Evolutionary conservation across 108 stramenopile species (phyloP).

Genomic region (Cyclostephanos tholiformis): DNA sequence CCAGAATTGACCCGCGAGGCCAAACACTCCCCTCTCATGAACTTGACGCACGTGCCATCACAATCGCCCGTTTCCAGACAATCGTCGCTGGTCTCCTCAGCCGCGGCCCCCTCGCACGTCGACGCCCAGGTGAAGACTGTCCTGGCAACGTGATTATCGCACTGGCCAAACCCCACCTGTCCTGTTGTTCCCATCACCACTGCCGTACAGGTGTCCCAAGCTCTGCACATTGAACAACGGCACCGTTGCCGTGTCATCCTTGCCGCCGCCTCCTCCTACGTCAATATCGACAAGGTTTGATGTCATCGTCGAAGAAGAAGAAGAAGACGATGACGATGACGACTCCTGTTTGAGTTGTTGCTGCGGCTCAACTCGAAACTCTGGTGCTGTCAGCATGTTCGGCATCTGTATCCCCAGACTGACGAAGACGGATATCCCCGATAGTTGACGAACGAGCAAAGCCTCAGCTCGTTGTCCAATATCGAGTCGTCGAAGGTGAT

Average conservation of each 20-base stretch:
- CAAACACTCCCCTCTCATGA: conserved; percentile 21
- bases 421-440: conserved; percentile 38
- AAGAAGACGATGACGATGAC: too few relatives aligned
- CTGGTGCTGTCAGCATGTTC: conserved; percentile 17
- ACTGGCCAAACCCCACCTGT: conserved; percentile 28
- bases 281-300: too few relatives aligned
- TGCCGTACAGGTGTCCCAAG: too few relatives aligned
- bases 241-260: too few relatives aligned
- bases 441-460: conserved; percentile 31
- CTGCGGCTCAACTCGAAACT: not conserved
- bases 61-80: conserved; percentile 34
- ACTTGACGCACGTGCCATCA: conserved; percentile 39
- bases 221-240: too few relatives aligned
- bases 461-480: conserved; percentile 16
- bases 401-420: conserved; percentile 42
- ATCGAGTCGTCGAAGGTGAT: conserved; percentile 34
- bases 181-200: conserved; percentile 5
- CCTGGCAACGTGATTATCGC: conserved; percentile 38
- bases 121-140: conserved; percentile 42
- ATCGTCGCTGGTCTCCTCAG: conserved; percentile 31
- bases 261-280: too few relatives aligned
- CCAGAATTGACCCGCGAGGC: conserved; percentile 15
- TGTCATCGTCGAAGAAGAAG: too few relatives aligned
- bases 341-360: too few relatives aligned
- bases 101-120: conserved; percentile 33